Base-by-base conservation (phyloP, 345 rosid species). In the Eucalyptus guilfoylei region DNA sequence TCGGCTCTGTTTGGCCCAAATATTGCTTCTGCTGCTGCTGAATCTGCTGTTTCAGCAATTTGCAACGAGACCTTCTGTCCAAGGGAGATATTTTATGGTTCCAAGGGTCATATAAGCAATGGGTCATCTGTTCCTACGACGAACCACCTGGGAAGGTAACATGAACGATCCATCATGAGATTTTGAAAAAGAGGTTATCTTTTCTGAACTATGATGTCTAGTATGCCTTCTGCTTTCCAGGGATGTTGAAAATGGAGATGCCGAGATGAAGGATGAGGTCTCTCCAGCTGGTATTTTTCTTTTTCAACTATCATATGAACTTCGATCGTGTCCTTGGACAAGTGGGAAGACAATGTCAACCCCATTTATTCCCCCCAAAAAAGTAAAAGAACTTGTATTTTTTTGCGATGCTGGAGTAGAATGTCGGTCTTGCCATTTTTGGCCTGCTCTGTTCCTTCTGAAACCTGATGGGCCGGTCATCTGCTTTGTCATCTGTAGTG, bases 31-130 rank as follows among this genome's bases (percentile, higher is more conserved):
- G 95, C 96, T 92, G 96, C 98, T 26, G 96, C 99, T 90, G 93
- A 95, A 89, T 96, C 99, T 89, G 97, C 99, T 88, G 91, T 96
- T 52, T 89, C 92, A n/a, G 94, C 95, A 86, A 95, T 98, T 89
- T 97, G 97, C 91, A 94, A 95, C 58, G 97, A 96, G 90, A 94
- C 93, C 80, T 93, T 95, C 49, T 97, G 94, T 92, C 95, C 99
- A 49, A 94, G 93, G 91, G 97, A 95, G 91, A 90, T 93, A 60
- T 98, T 98, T 72, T 92, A 92, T 88, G 92, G 90, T 44, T 89
- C 90, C 87, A 92, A 89, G 87, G 91, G 88, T 87, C 89, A 85
- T 34, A 55, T 76, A 76, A 40, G 83, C 83, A 76, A 76, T 76
- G 83, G 83, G 21, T 76, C 47, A 6, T 76, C 83, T 40, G 83